Base-by-base conservation (phyloP, 176 grass and related monocot species). In the Triticum monococcum region DNA sequence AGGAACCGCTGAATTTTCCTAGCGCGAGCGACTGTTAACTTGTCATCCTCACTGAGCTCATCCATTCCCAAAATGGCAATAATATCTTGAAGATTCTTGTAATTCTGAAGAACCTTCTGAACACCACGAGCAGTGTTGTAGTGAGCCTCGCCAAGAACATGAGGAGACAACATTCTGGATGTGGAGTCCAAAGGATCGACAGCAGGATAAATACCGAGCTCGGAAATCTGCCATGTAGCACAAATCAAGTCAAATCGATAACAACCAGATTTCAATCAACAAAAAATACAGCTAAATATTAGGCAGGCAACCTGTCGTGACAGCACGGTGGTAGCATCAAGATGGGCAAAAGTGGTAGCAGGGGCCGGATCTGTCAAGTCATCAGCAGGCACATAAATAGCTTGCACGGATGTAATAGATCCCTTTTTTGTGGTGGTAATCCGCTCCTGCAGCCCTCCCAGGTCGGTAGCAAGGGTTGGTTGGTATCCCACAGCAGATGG, bases 41-140 rank as follows among this genome's bases (percentile, higher is more conserved):
- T 97, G 82, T 97, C 95, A 33, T 97, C 95, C 78, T 97, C 95
- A 86, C 95, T 97, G 68, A 97, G 90, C 85, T 97, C 95, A n/a
- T 97, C 95, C 95, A 97, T 97, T 81, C 95, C 95, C 86, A 97
- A 84, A 93, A 97, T 97, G 75, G 95, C 95, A 95, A 97, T 97
- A 85, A 97, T 97, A 93, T 97, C 95, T 87, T 97, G 95, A 65
- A 97, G 92, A 86, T 97, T 97, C 92, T 97, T 97, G 85, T 97
- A 97, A 37, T 97, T 97, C 87, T 97, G 95, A 89, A 97, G 95
- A 89, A 97, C 95, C 91, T 97, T 97, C 92, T 97, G 95, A 70
- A 98, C 95, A 85, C 95, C 95, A 89, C 95, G 93, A 82, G 95
- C 95, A 67, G 95, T 98, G 83, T 98, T 98, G 85, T 98, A 98